Conservation (phyloP, 495 filamentous ascomycete genomes). For the Podospora anserina region DNA sequence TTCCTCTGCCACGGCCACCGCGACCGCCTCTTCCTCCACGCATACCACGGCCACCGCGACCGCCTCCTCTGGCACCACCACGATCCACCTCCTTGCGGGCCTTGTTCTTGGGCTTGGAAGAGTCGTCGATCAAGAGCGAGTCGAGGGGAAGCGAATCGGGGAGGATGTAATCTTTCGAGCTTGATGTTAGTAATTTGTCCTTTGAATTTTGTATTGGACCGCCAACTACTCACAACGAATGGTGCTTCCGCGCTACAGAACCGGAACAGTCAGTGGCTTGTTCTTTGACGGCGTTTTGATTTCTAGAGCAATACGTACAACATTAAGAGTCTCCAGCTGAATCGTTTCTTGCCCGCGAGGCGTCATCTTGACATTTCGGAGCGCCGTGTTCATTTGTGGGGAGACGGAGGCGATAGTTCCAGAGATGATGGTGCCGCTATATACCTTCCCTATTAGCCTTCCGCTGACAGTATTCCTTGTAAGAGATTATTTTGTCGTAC, state of each 20-base stretch:
- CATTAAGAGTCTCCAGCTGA: conserved; percentile 89
- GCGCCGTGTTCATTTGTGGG: conserved; percentile 93
- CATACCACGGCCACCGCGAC: conserved; percentile 58
- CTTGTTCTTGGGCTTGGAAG: conserved; percentile 99
- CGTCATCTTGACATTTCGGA: conserved; percentile 95
- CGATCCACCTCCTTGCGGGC: conserved; percentile 84
- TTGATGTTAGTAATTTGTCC: not conserved
- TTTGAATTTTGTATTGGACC: not conserved
- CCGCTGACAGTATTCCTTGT: not conserved
- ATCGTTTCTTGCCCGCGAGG: conserved; percentile 79
- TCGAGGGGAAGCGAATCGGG: conserved; percentile 93
- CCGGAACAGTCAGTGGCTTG: not conserved
- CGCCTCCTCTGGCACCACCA: conserved; percentile 56
- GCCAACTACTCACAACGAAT: conserved; percentile 14
- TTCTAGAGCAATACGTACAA: conserved; percentile 31
- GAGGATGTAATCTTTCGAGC: conserved; percentile 48
- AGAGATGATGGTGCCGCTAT: conserved; percentile 81
- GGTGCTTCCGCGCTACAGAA: conserved; percentile 14
- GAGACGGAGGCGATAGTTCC: conserved; percentile 94
- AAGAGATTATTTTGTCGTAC: conserved; percentile 50
- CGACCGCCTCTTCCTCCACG: conserved; percentile 52
- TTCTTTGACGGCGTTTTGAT: too few species aligned
- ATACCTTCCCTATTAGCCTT: not conserved
- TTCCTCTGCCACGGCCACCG: conserved; percentile 24
- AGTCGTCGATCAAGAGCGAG: conserved; percentile 90